phyloP scores from a whole-genome alignment of 108 stramenopile genomes.

The Aurantiochytrium sp. region DNA sequence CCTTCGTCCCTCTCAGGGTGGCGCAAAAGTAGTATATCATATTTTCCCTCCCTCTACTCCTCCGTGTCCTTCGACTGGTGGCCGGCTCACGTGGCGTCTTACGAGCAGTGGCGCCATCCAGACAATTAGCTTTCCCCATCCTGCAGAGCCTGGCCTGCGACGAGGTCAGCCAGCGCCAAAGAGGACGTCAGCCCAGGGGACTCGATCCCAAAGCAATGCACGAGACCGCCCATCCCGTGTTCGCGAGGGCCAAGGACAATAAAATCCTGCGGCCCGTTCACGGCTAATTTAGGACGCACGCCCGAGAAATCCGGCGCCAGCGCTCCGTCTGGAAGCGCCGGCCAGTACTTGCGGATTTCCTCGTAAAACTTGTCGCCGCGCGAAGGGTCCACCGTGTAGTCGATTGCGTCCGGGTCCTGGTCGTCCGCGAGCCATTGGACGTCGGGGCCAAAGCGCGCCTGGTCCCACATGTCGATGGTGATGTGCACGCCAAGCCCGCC shows the following conservation, averaged over 20 bases:
- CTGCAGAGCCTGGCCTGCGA: neutral
- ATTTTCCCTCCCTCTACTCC: neutral
- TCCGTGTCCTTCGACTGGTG: too few relatives aligned
- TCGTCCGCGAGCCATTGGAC: slow-evolving; percentile 41
- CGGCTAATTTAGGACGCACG: slow-evolving; percentile 17
- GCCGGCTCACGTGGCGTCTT: too few relatives aligned
- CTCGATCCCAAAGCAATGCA: slow-evolving; percentile 32
- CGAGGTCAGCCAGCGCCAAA: slow-evolving; percentile 24
- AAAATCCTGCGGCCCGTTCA: slow-evolving; percentile 28
- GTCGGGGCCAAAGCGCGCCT: slow-evolving; percentile 54
- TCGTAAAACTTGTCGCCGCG: neutral
- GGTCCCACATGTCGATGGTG: slow-evolving; percentile 45
- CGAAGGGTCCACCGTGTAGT: slow-evolving; percentile 42
- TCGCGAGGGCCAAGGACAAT: neutral
- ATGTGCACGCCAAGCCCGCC: slow-evolving; percentile 54
- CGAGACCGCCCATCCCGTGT: slow-evolving; percentile 21
- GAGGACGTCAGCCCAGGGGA: slow-evolving; percentile 40
- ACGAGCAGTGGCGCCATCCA: too few relatives aligned
- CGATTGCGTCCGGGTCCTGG: neutral
- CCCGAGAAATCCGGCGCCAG: slow-evolving; percentile 32
- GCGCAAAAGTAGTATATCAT: neutral
- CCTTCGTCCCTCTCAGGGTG: too few relatives aligned
- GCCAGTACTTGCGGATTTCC: slow-evolving; percentile 35
- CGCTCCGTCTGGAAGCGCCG: neutral
- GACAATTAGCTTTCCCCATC: too few relatives aligned